phyloP scores from a whole-genome alignment of 108 stramenopile species.

The Heterococcus sp. region DNA sequence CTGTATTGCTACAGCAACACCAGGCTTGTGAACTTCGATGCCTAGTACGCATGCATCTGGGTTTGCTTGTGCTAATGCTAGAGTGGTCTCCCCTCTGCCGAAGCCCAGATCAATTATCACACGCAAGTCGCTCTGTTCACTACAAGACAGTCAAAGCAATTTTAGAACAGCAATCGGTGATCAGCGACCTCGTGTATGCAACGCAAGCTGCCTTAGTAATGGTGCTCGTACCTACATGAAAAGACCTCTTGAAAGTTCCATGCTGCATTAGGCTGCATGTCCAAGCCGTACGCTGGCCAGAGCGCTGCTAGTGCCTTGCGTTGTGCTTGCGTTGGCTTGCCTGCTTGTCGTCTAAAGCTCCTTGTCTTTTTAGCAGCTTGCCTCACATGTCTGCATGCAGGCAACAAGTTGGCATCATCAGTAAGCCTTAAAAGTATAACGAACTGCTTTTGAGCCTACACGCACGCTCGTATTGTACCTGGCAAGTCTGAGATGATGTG shows the following conservation, averaged over 20 bases:
- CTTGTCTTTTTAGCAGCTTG: no score
- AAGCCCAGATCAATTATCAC: not conserved
- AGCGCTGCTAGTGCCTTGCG: no score
- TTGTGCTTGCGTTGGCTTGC: no score
- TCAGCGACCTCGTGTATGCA: not conserved
- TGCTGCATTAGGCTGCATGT: not conserved
- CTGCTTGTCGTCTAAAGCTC: no score
- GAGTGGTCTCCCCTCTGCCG: not conserved
- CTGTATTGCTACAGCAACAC: not conserved
- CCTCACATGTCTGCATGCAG: no score
- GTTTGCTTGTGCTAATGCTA: not conserved
- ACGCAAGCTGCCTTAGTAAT: not conserved
- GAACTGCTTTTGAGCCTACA: no score
- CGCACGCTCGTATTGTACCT: no score
- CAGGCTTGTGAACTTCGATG: not conserved
- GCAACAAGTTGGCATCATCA: no score
- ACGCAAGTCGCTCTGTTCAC: not conserved
- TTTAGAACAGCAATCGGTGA: not conserved
- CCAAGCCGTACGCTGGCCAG: not conserved
- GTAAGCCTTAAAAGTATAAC: no score
- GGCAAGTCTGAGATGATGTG: no score
- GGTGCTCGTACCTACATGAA: not conserved
- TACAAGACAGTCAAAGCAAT: not conserved
- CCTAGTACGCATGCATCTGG: not conserved
- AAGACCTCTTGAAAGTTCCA: not conserved